Evolutionary conservation across 2,329 filamentous ascomycete species (phyloP).

Genomic region (Colletotrichum sp.): DNA sequence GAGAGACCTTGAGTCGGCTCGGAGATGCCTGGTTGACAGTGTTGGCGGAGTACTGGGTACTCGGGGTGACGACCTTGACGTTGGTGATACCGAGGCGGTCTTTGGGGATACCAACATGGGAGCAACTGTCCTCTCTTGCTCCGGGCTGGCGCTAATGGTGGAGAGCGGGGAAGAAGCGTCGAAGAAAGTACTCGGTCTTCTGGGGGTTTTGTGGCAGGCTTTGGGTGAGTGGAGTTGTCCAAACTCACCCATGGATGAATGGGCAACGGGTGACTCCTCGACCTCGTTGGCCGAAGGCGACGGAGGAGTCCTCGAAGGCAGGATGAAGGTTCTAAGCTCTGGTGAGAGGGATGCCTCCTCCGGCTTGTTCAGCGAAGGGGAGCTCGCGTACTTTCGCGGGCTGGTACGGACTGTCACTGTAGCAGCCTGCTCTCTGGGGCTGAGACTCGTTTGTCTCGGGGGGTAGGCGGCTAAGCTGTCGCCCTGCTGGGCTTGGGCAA

Average conservation of each 20-base stretch:
- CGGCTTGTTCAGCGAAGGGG: constrained; percentile 33
- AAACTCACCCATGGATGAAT: constrained; percentile 38
- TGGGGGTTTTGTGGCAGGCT: constrained; percentile 7
- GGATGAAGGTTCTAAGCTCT: constrained; percentile 23
- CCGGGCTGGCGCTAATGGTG: background rate
- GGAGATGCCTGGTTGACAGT: background rate
- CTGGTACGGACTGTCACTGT: constrained; percentile 20
- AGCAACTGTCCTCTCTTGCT: background rate
- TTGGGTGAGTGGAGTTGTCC: constrained; percentile 26
- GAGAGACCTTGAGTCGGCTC: constrained; percentile 23
- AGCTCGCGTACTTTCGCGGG: constrained; percentile 35
- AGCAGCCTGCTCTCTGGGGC: background rate
- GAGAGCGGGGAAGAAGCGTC: background rate
- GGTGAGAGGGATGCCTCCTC: constrained; percentile 24
- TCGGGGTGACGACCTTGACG: background rate
- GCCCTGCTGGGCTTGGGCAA: background rate
- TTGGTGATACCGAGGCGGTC: background rate
- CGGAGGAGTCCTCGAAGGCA: background rate
- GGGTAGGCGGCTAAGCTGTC: background rate
- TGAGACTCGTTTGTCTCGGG: constrained; percentile 23
- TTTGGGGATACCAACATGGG: background rate
- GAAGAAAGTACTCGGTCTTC: constrained; percentile 25
- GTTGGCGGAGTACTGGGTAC: background rate
- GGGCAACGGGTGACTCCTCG: constrained; percentile 27
- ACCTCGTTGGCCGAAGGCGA: constrained; percentile 24